Conservation (phyloP, 805 yeast genomes). For the Sugiyamaella qingdaonensis region DNA sequence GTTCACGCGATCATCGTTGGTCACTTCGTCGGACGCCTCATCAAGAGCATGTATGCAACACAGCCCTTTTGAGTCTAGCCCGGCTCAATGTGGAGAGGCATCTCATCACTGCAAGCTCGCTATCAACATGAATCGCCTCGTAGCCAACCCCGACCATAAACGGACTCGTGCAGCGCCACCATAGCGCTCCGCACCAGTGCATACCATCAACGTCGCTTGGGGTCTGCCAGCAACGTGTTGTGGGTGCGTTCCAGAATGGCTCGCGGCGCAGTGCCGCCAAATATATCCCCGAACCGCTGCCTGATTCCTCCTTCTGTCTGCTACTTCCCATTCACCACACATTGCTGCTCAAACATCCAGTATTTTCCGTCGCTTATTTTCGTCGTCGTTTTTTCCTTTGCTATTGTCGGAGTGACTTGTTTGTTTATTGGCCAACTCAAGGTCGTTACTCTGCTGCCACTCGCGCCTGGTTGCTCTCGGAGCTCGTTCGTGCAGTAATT, state of each 20-base stretch:
- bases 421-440: not conserved
- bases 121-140: too few species aligned
- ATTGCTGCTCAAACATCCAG: not conserved
- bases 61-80: conserved; percentile 1
- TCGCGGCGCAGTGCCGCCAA: not conserved
- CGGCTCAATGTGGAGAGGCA: not conserved
- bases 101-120: not conserved
- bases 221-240: not conserved
- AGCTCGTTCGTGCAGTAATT: not conserved
- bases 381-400: not conserved
- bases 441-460: not conserved
- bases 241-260: not conserved
- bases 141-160: too few species aligned
- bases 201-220: not conserved
- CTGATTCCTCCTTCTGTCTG: not conserved
- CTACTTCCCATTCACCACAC: not conserved
- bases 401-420: not conserved
- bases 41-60: not conserved
- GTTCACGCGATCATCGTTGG: too few species aligned
- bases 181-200: too few species aligned
- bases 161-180: too few species aligned
- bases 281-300: not conserved
- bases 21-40: too few species aligned
- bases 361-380: not conserved
- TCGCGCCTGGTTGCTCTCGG: not conserved